phyloP scores from a whole-genome alignment of 805 yeast species.

The Phaffomyces antillensis region DNA sequence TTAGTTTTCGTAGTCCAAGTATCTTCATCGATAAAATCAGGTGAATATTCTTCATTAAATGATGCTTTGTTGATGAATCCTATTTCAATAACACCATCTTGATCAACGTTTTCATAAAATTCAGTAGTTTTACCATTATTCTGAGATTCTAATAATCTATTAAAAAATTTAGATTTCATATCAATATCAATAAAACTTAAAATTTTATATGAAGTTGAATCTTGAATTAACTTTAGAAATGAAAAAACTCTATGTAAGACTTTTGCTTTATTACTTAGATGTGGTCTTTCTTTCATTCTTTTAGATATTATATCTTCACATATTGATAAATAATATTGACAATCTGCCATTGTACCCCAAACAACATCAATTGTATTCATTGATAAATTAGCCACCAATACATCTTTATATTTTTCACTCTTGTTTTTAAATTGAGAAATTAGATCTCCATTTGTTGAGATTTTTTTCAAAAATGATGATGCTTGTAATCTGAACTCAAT shows the following conservation, averaged over 20 bases:
- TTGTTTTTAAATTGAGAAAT: slow-evolving; percentile 29
- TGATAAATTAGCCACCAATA: slow-evolving; percentile 71
- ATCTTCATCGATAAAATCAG: slow-evolving; percentile 33
- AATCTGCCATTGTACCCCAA: slow-evolving; percentile 87
- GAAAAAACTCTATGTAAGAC: slow-evolving; percentile 73
- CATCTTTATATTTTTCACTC: slow-evolving; percentile 73
- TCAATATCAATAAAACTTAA: slow-evolving; percentile 12
- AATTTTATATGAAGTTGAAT: slow-evolving; percentile 37
- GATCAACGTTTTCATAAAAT: slow-evolving; percentile 36
- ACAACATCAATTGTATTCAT: slow-evolving; percentile 86
- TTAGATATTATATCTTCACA: slow-evolving; percentile 70
- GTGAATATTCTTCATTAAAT: slow-evolving; percentile 18
- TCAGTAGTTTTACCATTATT: slow-evolving; percentile 21
- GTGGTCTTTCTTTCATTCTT: slow-evolving; percentile 59
- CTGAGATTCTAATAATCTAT: slow-evolving; percentile 9
- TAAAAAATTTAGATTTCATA: slow-evolving; percentile 9
- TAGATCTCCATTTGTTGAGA: slow-evolving; percentile 41
- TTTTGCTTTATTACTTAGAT: slow-evolving; percentile 67
- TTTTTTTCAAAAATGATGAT: slow-evolving; percentile 52
- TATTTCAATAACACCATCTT: slow-evolving; percentile 41
- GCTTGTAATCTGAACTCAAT: slow-evolving; percentile 72
- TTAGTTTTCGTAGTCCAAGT: slow-evolving; percentile 28
- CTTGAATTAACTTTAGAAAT: slow-evolving; percentile 68
- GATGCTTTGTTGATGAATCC: slow-evolving; percentile 24
- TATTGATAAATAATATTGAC: slow-evolving; percentile 65